A percentile compares a stretch with the other conserved stretches of the same genome.
These are phyloP conservation scores for Fomitopsis schrenkii DNA, from an alignment of 1,284 basidiomycete genomes.

Conservation along the genomic window DNA sequence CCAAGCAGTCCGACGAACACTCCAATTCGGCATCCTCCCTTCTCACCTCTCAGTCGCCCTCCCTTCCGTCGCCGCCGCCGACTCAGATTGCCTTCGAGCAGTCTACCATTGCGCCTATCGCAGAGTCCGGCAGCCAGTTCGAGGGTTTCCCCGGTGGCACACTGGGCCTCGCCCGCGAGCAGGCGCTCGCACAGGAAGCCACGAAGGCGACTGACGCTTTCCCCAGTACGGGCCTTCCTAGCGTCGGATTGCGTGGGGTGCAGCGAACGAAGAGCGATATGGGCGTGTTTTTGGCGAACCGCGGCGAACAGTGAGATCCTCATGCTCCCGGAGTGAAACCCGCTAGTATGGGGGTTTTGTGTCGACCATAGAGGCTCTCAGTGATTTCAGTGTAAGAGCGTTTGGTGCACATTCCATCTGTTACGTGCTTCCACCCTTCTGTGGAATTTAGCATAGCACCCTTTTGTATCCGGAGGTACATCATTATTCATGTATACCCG, in stretches of 20 bases:
- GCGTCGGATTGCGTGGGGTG: slow-evolving; percentile 23
- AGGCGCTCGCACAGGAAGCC: background rate
- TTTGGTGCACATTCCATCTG: background rate
- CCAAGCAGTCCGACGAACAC: slow-evolving; percentile 14
- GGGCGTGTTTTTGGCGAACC: slow-evolving; percentile 28
- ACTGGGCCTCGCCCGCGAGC: slow-evolving; percentile 4
- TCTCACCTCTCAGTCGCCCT: slow-evolving; percentile 17
- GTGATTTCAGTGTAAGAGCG: no score
- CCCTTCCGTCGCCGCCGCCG: slow-evolving; percentile 1
- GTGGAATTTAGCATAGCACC: background rate
- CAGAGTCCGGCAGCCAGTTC: slow-evolving; percentile 9
- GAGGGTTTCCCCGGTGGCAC: slow-evolving; percentile 18
- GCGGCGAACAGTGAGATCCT: slow-evolving; percentile 22
- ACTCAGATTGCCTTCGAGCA: slow-evolving; percentile 4
- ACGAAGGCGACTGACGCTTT: slow-evolving; percentile 16
- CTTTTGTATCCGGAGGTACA: background rate
- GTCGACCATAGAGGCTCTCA: background rate
- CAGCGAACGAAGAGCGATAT: slow-evolving; percentile 27
- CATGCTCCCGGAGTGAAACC: background rate
- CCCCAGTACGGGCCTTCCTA: slow-evolving; percentile 28
- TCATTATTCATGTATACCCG: background rate
- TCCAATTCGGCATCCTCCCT: slow-evolving; percentile 26
- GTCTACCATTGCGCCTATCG: background rate
- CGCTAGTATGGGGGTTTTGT: background rate
- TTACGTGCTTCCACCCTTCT: background rate